Base-by-base conservation (phyloP, 192 early-diverging fungal species). In the Phlyctochytrium bullatum region DNA sequence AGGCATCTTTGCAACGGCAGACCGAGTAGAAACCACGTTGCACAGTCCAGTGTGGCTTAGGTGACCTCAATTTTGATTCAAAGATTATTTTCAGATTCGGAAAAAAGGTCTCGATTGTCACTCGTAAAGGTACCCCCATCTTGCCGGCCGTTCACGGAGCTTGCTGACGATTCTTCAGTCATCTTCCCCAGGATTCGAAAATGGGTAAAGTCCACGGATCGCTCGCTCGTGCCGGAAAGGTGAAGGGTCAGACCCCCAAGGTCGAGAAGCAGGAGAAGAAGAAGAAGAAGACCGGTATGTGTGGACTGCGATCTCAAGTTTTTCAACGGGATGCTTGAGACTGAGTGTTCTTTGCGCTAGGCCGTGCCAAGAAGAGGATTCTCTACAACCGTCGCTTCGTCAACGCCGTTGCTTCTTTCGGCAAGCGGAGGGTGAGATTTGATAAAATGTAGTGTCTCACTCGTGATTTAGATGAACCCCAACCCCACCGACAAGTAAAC, bases 231-330 rank as follows among this genome's bases (percentile, higher is more conserved):
- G 97, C 97, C 86, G 97, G 97, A 91, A 99, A 99, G 86, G 97
- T 99, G 82, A 99, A 99, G 93, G 91, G 90, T 71, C 95, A 98
- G 85, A 92, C 90, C 74, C 94, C 97, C 75, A 97, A 96, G 88
- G 97, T 98, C 70, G 94, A 93, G 74, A 89, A 91, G 88, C 89
- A 93, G 77, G 94, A 96, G 78, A 93, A 97, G 90, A 87, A 92
- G 83, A 99, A 99, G 90, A 87, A 92, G 85, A 78, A 80, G 76
- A 79, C 80, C 69, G 89, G 79, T 83, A 35, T 14, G 56, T n/a
- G n/a, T n/a, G n/a, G n/a, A n/a, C n/a, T n/a, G n/a, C n/a, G 20
- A 29, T 2, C 17, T 30, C 3, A 0, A 23, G 53, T 65, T 76
- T 31, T 0, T 12, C 2, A 31, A 20, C 30, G 61, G 52, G 23